Percentiles rank a stretch among this genome's conserved stretches.
Evolutionary conservation across 225 moss, liverwort and hornwort genomes (phyloP).

Genomic region (Neckera pumila): DNA sequence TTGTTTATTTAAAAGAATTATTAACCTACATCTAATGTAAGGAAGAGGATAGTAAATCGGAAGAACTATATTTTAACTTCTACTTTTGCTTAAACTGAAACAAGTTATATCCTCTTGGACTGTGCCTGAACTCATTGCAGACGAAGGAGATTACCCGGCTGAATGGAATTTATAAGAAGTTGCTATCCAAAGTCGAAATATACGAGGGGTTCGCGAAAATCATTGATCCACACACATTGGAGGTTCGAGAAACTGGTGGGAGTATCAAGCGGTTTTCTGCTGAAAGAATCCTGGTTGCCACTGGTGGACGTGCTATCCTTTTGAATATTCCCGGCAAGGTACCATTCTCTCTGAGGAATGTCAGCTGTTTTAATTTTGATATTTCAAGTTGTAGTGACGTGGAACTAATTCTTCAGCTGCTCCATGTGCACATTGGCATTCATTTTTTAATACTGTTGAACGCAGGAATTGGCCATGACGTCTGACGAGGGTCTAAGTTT

Average conservation of each 20-base stretch:
- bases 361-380: background rate
- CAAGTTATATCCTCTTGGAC: background rate
- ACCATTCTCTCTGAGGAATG: background rate
- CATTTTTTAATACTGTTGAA: background rate
- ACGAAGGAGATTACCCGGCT: conserved; percentile 61
- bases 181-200: conserved; percentile 47
- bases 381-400: background rate
- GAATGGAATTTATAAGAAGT: conserved; percentile 50
- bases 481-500: conserved; percentile 77
- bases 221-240: conserved; percentile 53
- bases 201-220: conserved; percentile 62
- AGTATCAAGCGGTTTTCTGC: conserved; percentile 32
- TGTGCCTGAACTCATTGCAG: conserved; percentile 1
- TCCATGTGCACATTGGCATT: background rate
- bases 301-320: conserved; percentile 56
- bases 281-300: conserved; percentile 60
- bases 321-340: conserved; percentile 78
- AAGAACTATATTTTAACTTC: background rate
- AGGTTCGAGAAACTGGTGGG: conserved; percentile 43
- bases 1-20: background rate
- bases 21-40: background rate
- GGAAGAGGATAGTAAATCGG: no score
- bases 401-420: background rate
- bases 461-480: conserved; percentile 76
- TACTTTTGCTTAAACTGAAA: background rate